Base-by-base conservation (phyloP, 495 filamentous ascomycete species). In the Hamigera avellanea region DNA sequence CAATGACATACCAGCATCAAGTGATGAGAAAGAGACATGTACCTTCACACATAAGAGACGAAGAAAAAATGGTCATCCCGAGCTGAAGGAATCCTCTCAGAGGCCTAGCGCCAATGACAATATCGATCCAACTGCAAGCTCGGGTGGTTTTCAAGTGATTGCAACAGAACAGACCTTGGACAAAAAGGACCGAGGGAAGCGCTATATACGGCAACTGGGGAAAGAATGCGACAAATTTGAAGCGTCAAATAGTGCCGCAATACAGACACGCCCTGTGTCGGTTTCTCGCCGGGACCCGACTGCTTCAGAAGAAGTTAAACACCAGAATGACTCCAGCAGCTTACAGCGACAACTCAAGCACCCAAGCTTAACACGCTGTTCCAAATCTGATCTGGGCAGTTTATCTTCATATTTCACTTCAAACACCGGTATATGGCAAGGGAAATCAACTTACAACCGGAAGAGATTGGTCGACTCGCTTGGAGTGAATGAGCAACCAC, bases 1-100 rank as follows among this genome's bases (percentile, higher is more conserved):
- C n/a, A 59, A 51, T 39, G 57, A 62, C 19, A 33, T 67, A 13
- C 60, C 61, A 4, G 56, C 60, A 8, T 64, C 62, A 30, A 54
- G 59, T 18, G 61, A 66, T 12, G 62, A 61, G 27, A 35, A 26
- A 7, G 16, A 32, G 3, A 28, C 17, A 17, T 15, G 14, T 9
- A 39, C 30, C 8, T 18, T 36, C 10, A 4, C 33, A 2, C 39
- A 19, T 19, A 35, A 43, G 17, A 54, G 54, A 27, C 45, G 50
- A 37, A 37, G 43, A 28, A 37, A 41, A 23, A n/a, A n/a, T n/a
- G n/a, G 26, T 32, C 29, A 44, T 32, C n/a, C n/a, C n/a, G n/a
- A 17, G 27, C 29, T 5, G 30, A 32, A 17, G 10, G 16, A 14
- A 13, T 9, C 4, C 5, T n/a, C 27, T 6, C 27, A 6, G 10